These are phyloP conservation scores for Trichoderma virens DNA, from an alignment of 495 filamentous ascomycete species.

Conservation along the genomic window DNA sequence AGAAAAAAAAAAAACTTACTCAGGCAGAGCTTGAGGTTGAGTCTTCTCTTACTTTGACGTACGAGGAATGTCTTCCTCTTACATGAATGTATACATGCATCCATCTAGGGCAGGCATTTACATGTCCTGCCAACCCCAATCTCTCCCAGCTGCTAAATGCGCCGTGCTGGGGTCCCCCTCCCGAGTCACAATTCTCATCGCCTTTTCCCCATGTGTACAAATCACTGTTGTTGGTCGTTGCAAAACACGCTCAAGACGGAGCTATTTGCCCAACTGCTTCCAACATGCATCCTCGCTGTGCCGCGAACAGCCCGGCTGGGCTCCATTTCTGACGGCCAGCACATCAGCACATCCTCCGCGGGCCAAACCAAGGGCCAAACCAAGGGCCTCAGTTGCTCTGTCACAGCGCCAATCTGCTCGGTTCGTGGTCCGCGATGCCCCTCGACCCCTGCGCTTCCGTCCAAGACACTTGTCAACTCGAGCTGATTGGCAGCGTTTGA, in stretches of 20 bases:
- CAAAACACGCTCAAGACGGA: neutral
- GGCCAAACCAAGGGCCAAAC: no score
- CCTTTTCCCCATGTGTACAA: no score
- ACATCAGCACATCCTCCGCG: neutral
- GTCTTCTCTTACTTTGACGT: neutral
- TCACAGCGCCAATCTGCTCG: conserved; percentile 7
- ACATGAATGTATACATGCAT: no score
- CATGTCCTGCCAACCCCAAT: no score
- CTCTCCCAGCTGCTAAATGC: no score
- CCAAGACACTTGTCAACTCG: neutral
- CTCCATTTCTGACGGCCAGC: neutral
- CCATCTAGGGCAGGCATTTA: no score
- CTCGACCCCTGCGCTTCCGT: neutral
- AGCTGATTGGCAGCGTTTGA: neutral
- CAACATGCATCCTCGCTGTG: neutral
- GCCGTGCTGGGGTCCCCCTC: no score
- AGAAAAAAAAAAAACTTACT: no score
- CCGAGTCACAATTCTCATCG: no score
- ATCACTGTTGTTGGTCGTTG: neutral
- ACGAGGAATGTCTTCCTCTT: no score
- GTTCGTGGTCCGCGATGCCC: conserved; percentile 1
- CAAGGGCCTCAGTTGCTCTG: neutral
- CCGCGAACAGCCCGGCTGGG: neutral
- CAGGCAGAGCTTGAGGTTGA: neutral
- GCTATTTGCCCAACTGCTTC: neutral